phyloP scores from a whole-genome alignment of 768 basidiomycete genomes.

The Termitomyces sp. region DNA sequence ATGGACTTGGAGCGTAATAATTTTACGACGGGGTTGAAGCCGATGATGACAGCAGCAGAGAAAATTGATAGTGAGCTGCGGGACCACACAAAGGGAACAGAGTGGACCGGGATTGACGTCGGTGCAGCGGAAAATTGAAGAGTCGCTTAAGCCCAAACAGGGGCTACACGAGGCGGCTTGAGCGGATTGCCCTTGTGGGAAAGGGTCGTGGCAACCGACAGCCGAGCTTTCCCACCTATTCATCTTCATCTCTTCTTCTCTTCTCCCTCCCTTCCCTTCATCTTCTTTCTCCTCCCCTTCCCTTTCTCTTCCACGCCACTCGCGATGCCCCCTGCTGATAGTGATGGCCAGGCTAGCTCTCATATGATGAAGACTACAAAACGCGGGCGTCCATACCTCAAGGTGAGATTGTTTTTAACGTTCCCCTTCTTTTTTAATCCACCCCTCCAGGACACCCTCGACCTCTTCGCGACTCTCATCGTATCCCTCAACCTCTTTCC shows the following conservation, averaged over 20 bases:
- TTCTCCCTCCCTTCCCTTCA: slow-evolving; percentile 15
- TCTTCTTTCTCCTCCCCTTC: slow-evolving; percentile 12
- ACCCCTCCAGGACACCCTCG: slow-evolving; percentile 80
- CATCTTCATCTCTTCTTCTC: slow-evolving; percentile 24
- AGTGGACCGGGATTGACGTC: slow-evolving; percentile 8
- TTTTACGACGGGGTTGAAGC: not conserved
- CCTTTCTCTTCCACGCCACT: slow-evolving; percentile 19
- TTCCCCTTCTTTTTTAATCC: slow-evolving; percentile 1
- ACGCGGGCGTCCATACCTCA: slow-evolving; percentile 89
- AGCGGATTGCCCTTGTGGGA: slow-evolving; percentile 33
- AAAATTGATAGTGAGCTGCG: not conserved
- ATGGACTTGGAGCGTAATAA: not conserved
- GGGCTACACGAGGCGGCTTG: not conserved
- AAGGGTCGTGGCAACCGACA: slow-evolving; percentile 36
- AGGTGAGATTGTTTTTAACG: slow-evolving; percentile 41
- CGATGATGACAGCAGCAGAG: not conserved
- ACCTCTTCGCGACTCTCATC: slow-evolving; percentile 94
- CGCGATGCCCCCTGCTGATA: slow-evolving; percentile 35
- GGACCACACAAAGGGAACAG: not conserved
- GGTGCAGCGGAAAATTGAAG: slow-evolving; percentile 6
- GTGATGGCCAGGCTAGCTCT: slow-evolving; percentile 56
- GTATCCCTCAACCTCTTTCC: slow-evolving; percentile 85
- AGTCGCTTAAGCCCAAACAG: slow-evolving; percentile 16
- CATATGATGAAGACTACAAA: slow-evolving; percentile 99
- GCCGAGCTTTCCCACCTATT: slow-evolving; percentile 31